A percentile compares a stretch with the other conserved stretches of the same genome.
These are phyloP conservation scores for Naganishia vishniacii DNA, from an alignment of 768 basidiomycete genomes.

Conservation along the genomic window DNA sequence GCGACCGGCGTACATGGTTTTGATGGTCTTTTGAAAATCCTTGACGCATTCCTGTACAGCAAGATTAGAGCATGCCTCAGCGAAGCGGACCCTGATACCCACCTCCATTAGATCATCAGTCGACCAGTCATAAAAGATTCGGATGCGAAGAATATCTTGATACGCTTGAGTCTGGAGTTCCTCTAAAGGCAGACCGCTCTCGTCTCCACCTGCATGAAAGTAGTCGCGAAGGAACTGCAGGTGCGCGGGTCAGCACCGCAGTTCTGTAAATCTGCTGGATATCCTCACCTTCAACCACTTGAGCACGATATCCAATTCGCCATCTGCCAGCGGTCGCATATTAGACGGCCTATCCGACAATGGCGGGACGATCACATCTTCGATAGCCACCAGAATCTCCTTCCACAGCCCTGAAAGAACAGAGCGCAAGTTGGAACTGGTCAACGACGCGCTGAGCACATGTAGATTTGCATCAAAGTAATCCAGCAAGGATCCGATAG, in stretches of 20 bases:
- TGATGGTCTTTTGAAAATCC: slow-evolving; percentile 83
- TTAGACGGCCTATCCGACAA: slow-evolving; percentile 77
- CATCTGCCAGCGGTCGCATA: slow-evolving; percentile 86
- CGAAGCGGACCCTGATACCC: slow-evolving; percentile 15
- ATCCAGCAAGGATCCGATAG: slow-evolving; percentile 84
- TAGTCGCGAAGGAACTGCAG: slow-evolving; percentile 83
- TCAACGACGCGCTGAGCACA: slow-evolving; percentile 80
- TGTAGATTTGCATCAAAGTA: slow-evolving; percentile 92
- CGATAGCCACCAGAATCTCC: slow-evolving; percentile 79
- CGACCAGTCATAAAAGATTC: slow-evolving; percentile 90
- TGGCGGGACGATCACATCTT: slow-evolving; percentile 82
- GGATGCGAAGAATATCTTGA: slow-evolving; percentile 79
- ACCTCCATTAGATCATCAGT: slow-evolving; percentile 51
- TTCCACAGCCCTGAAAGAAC: slow-evolving; percentile 95
- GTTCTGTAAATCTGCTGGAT: neutral
- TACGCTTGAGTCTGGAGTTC: slow-evolving; percentile 89
- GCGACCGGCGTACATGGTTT: slow-evolving; percentile 67
- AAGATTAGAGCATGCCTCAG: slow-evolving; percentile 1
- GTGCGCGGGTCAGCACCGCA: slow-evolving; percentile 19
- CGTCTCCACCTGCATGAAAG: slow-evolving; percentile 90
- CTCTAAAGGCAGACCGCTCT: slow-evolving; percentile 72
- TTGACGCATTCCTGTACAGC: slow-evolving; percentile 84
- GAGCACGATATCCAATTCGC: slow-evolving; percentile 97
- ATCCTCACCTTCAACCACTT: slow-evolving; percentile 79
- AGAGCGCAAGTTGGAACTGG: slow-evolving; percentile 74